Evolutionary conservation across 2,329 filamentous ascomycete genomes (phyloP).

Genomic region (Escovopsis sp.): DNA sequence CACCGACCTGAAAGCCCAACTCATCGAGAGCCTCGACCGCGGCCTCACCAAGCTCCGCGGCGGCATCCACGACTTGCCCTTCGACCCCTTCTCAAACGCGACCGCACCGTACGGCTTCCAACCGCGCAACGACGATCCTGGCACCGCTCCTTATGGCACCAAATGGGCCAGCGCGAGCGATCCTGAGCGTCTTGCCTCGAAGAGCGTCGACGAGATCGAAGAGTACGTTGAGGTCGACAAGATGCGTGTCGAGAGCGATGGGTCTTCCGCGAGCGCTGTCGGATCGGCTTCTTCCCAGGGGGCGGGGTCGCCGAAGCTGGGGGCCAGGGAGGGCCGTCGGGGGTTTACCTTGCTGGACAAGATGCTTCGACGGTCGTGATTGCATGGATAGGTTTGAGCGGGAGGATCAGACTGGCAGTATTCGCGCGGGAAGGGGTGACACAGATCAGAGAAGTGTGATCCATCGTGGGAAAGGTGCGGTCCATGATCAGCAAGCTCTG

Average conservation of each 20-base stretch:
- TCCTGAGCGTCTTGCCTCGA: slow-evolving; percentile 10
- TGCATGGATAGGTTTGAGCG: neutral
- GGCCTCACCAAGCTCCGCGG: slow-evolving; percentile 29
- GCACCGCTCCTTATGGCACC: slow-evolving; percentile 10
- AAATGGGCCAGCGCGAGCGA: slow-evolving; percentile 17
- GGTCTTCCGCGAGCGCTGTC: neutral
- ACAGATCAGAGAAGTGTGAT: too few species aligned
- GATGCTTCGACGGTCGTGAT: slow-evolving; percentile 18
- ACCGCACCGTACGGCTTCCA: slow-evolving; percentile 5
- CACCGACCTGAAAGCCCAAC: slow-evolving; percentile 29
- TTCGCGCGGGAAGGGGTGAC: too few species aligned
- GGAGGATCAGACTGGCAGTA: too few species aligned
- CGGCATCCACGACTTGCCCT: slow-evolving; percentile 1
- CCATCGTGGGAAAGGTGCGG: too few species aligned
- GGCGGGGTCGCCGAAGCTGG: too few species aligned
- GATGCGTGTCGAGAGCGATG: slow-evolving; percentile 10
- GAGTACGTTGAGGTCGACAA: slow-evolving; percentile 21
- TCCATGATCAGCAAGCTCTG: too few species aligned
- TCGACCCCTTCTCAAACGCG: too few species aligned
- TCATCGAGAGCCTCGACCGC: slow-evolving; percentile 33
- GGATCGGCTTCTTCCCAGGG: too few species aligned
- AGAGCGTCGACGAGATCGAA: slow-evolving; percentile 13
- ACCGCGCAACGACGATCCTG: too few species aligned
- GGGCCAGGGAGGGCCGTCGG: slow-evolving; percentile 10
- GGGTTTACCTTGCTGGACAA: slow-evolving; percentile 20